Percentiles rank a stretch among this genome's conserved stretches.
These are phyloP conservation scores for Acorus gramineus DNA, from an alignment of 106 monocot species.

Conservation along the genomic window DNA sequence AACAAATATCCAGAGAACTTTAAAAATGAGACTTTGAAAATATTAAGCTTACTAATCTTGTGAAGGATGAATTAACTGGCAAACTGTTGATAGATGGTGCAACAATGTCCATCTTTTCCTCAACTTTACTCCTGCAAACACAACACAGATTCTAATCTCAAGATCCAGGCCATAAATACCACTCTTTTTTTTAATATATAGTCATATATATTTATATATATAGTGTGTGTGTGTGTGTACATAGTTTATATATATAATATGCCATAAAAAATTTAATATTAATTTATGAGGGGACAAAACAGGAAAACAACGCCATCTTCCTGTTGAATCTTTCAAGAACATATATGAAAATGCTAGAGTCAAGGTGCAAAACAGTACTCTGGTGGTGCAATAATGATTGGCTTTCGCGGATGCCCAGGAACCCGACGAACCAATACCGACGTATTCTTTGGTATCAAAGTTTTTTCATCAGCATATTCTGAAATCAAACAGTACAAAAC, in stretches of 20 bases:
- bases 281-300: background rate
- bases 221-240: no score
- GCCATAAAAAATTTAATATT: no score
- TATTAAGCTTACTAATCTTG: conserved; percentile 56
- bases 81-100: conserved; percentile 24
- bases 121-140: conserved; percentile 65
- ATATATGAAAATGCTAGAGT: conserved; percentile 18
- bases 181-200: background rate
- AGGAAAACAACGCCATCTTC: background rate
- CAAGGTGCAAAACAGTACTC: conserved; percentile 15
- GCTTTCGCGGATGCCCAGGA: no score
- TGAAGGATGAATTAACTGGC: conserved; percentile 37
- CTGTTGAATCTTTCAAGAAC: background rate
- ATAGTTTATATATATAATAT: no score
- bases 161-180: background rate
- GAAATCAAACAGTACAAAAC: conserved; percentile 11
- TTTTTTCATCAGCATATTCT: no score
- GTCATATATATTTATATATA: no score
- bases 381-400: no score
- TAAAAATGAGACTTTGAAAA: no score
- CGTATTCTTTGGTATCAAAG: no score
- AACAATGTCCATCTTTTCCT: conserved; percentile 50
- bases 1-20: no score
- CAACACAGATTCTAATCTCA: background rate
- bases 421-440: no score